phyloP scores from a whole-genome alignment of 257 asterid genomes.

The Asclepias syriaca region DNA sequence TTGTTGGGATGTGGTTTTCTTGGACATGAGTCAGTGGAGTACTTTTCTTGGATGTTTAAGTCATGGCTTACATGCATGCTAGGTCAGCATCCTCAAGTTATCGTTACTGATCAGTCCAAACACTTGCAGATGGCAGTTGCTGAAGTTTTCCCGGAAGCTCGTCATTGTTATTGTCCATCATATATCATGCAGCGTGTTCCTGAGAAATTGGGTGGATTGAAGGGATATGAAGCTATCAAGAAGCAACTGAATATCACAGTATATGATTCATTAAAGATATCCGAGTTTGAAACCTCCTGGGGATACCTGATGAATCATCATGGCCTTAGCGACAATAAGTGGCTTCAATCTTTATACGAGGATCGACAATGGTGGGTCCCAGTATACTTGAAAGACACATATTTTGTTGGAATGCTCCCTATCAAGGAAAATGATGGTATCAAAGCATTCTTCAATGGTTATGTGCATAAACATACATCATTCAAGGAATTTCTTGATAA shows the following conservation, averaged over 20 bases:
- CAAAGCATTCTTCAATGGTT: conserved; percentile 45
- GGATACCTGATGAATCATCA: conserved; percentile 39
- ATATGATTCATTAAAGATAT: conserved; percentile 46
- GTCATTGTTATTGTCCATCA: conserved; percentile 41
- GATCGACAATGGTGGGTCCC: conserved; percentile 55
- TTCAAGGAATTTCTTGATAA: conserved; percentile 52
- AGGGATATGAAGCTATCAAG: conserved; percentile 48
- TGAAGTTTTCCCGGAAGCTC: conserved; percentile 46
- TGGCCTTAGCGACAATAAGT: conserved; percentile 42
- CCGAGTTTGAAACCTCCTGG: conserved; percentile 52
- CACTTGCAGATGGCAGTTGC: conserved; percentile 40
- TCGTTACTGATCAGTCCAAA: conserved; percentile 48
- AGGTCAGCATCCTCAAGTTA: conserved; percentile 41
- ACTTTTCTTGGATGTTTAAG: conserved; percentile 49
- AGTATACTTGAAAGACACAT: conserved; percentile 49
- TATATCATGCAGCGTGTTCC: conserved; percentile 10
- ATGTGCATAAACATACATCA: conserved; percentile 43
- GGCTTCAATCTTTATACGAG: conserved; percentile 48
- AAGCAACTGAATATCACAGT: conserved; percentile 41
- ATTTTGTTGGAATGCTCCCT: conserved; percentile 43
- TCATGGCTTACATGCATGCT: conserved; percentile 53
- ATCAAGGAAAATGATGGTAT: conserved; percentile 29
- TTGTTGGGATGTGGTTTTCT: conserved; percentile 63
- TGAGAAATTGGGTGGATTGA: conserved; percentile 45
- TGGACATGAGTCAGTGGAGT: conserved; percentile 49